Percentiles rank a stretch among this genome's conserved stretches.
These are phyloP conservation scores for Chenopodium album DNA, from an alignment of 148 eudicot genomes.

Conservation along the genomic window DNA sequence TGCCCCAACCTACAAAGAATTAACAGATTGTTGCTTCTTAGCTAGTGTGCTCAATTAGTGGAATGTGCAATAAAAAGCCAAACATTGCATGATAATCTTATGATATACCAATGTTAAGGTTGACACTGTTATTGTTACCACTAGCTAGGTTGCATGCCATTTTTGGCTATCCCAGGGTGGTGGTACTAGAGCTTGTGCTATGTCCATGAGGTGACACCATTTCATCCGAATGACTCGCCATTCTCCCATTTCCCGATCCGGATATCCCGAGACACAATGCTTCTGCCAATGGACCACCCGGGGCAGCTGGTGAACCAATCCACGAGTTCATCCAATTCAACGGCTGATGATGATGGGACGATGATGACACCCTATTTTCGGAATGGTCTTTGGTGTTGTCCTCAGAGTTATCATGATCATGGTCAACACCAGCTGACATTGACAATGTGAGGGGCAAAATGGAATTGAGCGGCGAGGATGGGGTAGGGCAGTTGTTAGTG, in stretches of 20 bases:
- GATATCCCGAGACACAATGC: constrained; percentile 73
- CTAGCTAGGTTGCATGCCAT: background rate
- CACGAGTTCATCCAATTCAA: constrained; percentile 42
- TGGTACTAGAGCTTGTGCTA: constrained; percentile 49
- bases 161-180: constrained; percentile 13
- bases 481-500: constrained; percentile 18
- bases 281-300: constrained; percentile 85
- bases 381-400: background rate
- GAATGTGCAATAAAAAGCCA: background rate
- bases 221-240: constrained; percentile 18
- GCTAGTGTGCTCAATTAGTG: background rate
- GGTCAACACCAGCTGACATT: constrained; percentile 41
- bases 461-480: constrained; percentile 31
- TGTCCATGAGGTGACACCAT: constrained; percentile 43
- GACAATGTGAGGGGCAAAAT: constrained; percentile 56
- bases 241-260: constrained; percentile 25
- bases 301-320: constrained; percentile 57
- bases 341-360: constrained; percentile 14
- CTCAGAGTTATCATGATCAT: constrained; percentile 6
- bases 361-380: background rate
- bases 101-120: background rate
- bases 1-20: constrained; percentile 12
- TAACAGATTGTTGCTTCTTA: constrained; percentile 3
- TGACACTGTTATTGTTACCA: constrained; percentile 8
- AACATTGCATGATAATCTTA: background rate